These are phyloP conservation scores for Phoma sp. DNA, from an alignment of 2,329 filamentous ascomycete genomes.

Conservation along the genomic window DNA sequence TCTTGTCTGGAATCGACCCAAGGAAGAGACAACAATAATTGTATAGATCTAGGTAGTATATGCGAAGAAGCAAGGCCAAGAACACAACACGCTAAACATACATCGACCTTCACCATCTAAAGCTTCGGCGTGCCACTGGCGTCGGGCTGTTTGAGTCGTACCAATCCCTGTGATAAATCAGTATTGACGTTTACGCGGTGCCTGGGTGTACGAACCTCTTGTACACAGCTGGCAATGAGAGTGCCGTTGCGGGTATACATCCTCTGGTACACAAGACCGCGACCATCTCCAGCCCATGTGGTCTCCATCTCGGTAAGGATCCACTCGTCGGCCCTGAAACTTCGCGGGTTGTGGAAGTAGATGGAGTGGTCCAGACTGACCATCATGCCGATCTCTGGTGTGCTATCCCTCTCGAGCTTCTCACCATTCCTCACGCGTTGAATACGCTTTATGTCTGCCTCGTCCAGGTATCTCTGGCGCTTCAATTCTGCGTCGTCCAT, in stretches of 20 bases:
- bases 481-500: conserved; percentile 53
- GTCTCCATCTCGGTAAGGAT: conserved; percentile 81
- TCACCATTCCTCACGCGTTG: conserved; percentile 48
- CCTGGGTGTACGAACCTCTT: conserved; percentile 63
- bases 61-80: background rate
- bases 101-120: background rate
- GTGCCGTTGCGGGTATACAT: conserved; percentile 75
- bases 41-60: conserved; percentile 8
- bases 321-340: conserved; percentile 67
- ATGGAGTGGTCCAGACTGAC: conserved; percentile 77
- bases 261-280: conserved; percentile 76
- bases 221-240: conserved; percentile 77
- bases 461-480: conserved; percentile 51
- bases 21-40: background rate
- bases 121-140: conserved; percentile 14
- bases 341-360: conserved; percentile 60
- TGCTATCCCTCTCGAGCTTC: conserved; percentile 53
- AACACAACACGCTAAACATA: background rate
- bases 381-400: conserved; percentile 78
- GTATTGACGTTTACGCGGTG: background rate
- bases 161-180: conserved; percentile 13
- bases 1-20: background rate
- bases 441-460: conserved; percentile 58
- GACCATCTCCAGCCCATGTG: conserved; percentile 78
- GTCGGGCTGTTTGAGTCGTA: conserved; percentile 16